Conservation (phyloP, 225 moss, liverwort and hornwort species). For the Straminergon stramineum region DNA sequence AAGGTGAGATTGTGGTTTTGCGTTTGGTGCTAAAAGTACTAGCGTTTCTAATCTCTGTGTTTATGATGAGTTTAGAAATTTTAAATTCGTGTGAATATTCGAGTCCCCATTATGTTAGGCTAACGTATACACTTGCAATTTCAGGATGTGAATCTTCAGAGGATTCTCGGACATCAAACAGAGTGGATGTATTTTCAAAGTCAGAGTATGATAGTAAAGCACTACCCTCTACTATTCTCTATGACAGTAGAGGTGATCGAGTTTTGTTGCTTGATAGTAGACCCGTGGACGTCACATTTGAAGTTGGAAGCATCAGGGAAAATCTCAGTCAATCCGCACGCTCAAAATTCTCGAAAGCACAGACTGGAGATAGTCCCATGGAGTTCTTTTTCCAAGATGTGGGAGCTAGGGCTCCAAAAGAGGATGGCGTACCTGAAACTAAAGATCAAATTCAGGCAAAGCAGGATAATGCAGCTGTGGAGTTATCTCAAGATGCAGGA, state of each 20-base stretch:
- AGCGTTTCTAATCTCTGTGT: not conserved
- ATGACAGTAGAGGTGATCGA: slow-evolving; percentile 12
- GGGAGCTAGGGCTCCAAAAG: not conserved
- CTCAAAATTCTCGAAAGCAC: not conserved
- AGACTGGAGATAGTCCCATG: slow-evolving; percentile 7
- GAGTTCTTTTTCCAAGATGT: slow-evolving; percentile 15
- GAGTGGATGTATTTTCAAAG: not conserved
- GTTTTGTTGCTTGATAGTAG: slow-evolving; percentile 8
- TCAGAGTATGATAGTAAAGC: not conserved
- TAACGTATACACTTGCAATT: not conserved
- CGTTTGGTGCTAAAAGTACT: not conserved
- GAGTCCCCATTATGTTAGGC: not conserved
- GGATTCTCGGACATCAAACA: not conserved
- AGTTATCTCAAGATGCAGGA: slow-evolving; percentile 4
- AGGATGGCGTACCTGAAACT: not conserved
- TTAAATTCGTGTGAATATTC: not conserved
- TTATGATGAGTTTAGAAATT: not conserved
- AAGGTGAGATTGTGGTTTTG: slow-evolving; percentile 7
- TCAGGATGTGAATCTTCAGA: slow-evolving; percentile 4
- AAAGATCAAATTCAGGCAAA: not conserved
- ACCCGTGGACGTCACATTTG: not conserved
- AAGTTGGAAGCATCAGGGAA: not conserved
- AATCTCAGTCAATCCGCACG: slow-evolving; percentile 1
- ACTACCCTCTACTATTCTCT: not conserved
- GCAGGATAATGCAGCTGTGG: not conserved